Base-by-base conservation (phyloP, 495 filamentous ascomycete species). In the Aspergillus conjunctus region DNA sequence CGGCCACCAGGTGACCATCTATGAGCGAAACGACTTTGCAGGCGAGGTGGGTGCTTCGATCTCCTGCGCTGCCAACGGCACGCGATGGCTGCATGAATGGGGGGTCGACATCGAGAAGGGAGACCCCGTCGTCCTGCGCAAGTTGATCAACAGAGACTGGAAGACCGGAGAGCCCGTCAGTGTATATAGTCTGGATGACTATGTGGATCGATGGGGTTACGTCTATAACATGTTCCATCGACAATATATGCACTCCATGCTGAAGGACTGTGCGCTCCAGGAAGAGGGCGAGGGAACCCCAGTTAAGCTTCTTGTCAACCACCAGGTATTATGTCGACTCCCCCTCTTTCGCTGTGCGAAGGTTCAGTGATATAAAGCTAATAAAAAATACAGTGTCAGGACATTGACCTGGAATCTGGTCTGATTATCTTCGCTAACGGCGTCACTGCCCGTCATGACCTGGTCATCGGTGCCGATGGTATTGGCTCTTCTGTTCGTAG, bases 1-100 rank as follows among this genome's bases (percentile, higher is more conserved):
- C n/a, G 88, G 87, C 37, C 87, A 89, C 65, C 63, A 73, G 4
- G 87, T 90, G 14, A 80, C 74, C 14, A 78, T 77, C 51, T 77
- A 79, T 55, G 77, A 79, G 45, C 71, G 67, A 30, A 66, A 71
- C 4, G 75, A 79, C 61, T 79, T 71, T 26, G 73, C 68, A 7
- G 77, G 77, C 0, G 77, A 79, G 58, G 75, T 79, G 0, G 77
- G 77, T 1, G 77, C 77, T 7, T 78, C 77, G 0, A 71, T 79
- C 11, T 76, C 71, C 0, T 79, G 77, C 43, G 77, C 77, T 9
- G 77, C 77, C 1, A 79, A 79, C 41, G 77, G 75, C 7, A 78
- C 77, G 0, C 71, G 75, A 3, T 79, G 77, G 77, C 65, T 79
- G 21, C 70, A 79, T 54, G 75, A 79, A 56, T 79, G 77, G 77